phyloP scores from a whole-genome alignment of 2,329 filamentous ascomycete species.

The Trichocomaceae sp. region DNA sequence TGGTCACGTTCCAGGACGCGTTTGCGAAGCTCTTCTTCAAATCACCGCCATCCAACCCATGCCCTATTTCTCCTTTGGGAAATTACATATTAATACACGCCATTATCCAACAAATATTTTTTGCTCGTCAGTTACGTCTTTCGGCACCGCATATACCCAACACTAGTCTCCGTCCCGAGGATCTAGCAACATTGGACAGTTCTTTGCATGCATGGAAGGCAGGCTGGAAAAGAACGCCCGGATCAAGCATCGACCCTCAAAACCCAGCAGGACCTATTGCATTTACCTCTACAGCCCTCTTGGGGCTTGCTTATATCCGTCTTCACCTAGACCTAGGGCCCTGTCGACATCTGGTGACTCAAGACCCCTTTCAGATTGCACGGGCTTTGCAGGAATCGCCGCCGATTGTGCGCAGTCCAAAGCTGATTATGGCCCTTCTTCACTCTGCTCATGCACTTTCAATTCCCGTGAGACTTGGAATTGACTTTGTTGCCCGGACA shows the following conservation, averaged over 20 bases:
- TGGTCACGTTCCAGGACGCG: conserved; percentile 40
- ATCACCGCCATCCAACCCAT: conserved; percentile 28
- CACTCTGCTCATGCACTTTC: conserved; percentile 51
- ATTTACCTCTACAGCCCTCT: conserved; percentile 46
- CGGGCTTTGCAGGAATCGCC: conserved; percentile 39
- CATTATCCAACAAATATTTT: conserved; percentile 50
- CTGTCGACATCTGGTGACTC: conserved; percentile 41
- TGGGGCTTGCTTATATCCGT: conserved; percentile 44
- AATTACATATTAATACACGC: conserved; percentile 51
- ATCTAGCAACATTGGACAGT: conserved; percentile 39
- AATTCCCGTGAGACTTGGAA: conserved; percentile 48
- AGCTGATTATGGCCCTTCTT: conserved; percentile 45
- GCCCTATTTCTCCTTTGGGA: conserved; percentile 44
- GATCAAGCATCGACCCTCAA: conserved; percentile 49
- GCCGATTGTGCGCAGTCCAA: conserved; percentile 38
- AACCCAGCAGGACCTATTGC: conserved; percentile 49
- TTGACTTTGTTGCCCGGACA: conserved; percentile 48
- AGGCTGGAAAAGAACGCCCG: conserved; percentile 47
- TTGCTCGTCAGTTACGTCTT: conserved; percentile 44
- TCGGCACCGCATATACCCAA: conserved; percentile 39
- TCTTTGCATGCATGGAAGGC: conserved; percentile 48
- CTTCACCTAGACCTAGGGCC: conserved; percentile 44
- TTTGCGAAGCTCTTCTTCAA: conserved; percentile 41
- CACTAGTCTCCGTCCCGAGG: conserved; percentile 39
- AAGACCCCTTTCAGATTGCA: conserved; percentile 43